Base-by-base conservation (phyloP, 2,329 filamentous ascomycete species). In the Botryotinia convoluta region DNA sequence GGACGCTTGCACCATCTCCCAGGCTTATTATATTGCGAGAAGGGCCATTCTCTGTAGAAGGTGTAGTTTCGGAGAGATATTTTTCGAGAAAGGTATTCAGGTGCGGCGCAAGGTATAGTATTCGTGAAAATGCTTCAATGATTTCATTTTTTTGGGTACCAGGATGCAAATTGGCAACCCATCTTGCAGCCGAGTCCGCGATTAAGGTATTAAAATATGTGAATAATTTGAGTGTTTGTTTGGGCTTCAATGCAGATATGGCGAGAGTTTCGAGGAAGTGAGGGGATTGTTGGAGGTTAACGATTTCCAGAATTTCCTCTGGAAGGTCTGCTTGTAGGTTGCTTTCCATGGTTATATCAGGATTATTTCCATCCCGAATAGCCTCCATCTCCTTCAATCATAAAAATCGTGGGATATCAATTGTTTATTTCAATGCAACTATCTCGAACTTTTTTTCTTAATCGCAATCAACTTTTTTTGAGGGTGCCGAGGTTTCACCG, bases 41-140 rank as follows among this genome's bases (percentile, higher is more conserved):
- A 44, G 22, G 48, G 80, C 75, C 76, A 76, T 73, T 39, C 18
- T 39, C 26, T 26, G 68, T 14, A 60, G 71, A 61, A 22, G 72
- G 45, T 7, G 74, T 75, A 39, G 54, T 76, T 37, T 64, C 69
- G 51, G 60, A 70, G 26, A 83, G 77, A 74, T 82, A 81, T 79
- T 85, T 85, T 82, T 91, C 88, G 75, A 93, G 87, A 81, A 94
- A 93, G 74, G 90, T 88, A 71, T 91, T 90, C 61, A 98, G 86
- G 80, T 95, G 90, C 69, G 94, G 92, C 77, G 93, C 92, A 85
- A 96, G 91, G 29, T 94, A 93, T 78, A 98, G 82, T 75, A 97
- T 87, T 79, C 92, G 88, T 74, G 93, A 92, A 83, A 97, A 92
- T 45, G 93, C 91, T 72, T 91, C 87, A 76, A 95, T 87, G 70